These are phyloP conservation scores for Rhizopogon vesiculosus DNA, from an alignment of 768 basidiomycete genomes.

Conservation along the genomic window DNA sequence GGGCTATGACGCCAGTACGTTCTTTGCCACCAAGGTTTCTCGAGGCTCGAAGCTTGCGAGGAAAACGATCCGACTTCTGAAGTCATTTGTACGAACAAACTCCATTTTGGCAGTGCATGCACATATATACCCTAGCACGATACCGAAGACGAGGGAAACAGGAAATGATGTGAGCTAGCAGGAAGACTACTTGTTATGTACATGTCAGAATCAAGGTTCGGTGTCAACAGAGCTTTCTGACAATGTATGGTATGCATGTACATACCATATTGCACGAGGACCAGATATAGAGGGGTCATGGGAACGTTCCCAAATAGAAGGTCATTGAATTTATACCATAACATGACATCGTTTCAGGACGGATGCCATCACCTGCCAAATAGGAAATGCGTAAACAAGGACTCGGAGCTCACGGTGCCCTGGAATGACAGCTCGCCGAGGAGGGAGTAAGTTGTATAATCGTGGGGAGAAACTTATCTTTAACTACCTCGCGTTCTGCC, in stretches of 20 bases:
- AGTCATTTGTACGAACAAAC: background rate
- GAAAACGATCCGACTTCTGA: background rate
- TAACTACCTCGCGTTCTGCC: background rate
- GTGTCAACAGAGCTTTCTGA: background rate
- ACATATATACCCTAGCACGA: background rate
- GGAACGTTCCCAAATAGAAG: background rate
- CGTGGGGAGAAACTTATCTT: constrained; percentile 1
- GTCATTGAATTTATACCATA: background rate
- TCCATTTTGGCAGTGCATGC: background rate
- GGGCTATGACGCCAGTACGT: background rate
- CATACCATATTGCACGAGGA: background rate
- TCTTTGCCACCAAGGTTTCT: background rate
- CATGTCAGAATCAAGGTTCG: constrained; percentile 1
- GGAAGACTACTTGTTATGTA: background rate
- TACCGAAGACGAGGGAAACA: background rate
- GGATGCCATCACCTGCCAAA: background rate
- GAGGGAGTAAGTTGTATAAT: background rate
- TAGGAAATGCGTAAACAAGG: background rate
- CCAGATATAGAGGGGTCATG: background rate
- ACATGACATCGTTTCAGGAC: background rate
- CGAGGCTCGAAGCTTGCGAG: background rate
- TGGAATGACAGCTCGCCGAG: constrained; percentile 2
- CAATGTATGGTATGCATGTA: background rate
- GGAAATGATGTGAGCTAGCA: background rate
- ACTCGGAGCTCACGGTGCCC: background rate